Evolutionary conservation across 179 eudicot species (phyloP).

Genomic region (Camellia oleifera): DNA sequence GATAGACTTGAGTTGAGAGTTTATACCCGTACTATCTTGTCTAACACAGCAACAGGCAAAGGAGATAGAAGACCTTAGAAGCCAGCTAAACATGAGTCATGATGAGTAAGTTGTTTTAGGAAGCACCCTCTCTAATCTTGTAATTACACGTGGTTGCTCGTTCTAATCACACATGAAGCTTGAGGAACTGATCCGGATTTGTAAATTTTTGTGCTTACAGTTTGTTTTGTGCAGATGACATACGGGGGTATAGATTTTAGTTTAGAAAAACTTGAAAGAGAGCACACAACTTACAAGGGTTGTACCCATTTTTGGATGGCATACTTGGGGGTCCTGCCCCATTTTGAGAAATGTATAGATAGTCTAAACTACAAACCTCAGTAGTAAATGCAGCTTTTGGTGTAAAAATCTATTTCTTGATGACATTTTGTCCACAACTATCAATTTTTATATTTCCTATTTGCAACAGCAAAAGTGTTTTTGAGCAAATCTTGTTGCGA

Average conservation of each 20-base stretch:
- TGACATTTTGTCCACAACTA: too few relatives aligned
- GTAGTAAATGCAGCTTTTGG: neutral
- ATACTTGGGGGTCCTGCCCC: neutral
- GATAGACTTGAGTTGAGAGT: neutral
- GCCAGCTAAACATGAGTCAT: conserved; percentile 8
- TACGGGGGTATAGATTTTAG: neutral
- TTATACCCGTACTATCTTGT: neutral
- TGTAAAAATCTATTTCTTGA: neutral
- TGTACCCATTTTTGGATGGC: neutral
- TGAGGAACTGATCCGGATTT: neutral
- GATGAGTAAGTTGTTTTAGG: neutral
- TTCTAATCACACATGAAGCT: neutral
- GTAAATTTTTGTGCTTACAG: neutral
- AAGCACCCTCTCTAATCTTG: neutral
- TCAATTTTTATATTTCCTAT: too few relatives aligned
- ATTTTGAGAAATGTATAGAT: neutral
- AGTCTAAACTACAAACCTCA: neutral
- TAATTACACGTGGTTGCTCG: too few relatives aligned
- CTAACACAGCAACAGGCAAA: conserved; percentile 23
- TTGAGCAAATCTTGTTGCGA: too few relatives aligned
- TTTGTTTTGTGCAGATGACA: neutral
- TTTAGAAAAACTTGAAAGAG: neutral
- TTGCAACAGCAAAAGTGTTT: too few relatives aligned
- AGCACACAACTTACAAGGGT: neutral
- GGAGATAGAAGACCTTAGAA: conserved; percentile 14